Evolutionary conservation across 768 basidiomycete genomes (phyloP), one percentile per base, ranked within the genome.

Genomic region (Tricholoma sp.): DNA sequence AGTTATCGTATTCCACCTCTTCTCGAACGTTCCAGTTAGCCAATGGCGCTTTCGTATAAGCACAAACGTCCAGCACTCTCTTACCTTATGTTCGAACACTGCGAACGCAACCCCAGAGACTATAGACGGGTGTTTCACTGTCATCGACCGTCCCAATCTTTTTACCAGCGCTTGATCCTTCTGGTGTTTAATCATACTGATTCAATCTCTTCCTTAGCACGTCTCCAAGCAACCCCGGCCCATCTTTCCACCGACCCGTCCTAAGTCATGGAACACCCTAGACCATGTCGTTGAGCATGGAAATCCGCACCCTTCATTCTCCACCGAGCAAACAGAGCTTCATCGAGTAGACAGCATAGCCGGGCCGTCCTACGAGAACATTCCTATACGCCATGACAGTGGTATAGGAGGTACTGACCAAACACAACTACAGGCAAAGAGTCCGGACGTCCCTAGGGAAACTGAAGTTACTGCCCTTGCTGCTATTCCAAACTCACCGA

Each of bases 301-400:
- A 18, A 44, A 13, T 18, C 29, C 33, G 3, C 29, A 32, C 8
- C 52, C 41, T 18, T 53, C 41, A 2, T 44, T 44, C 15, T 53
- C 52, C n/a, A 42, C 52, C 6, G 44, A 17, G 29, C 41, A 20
- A 12, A 11, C 39, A 11, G 50, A 66, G 20, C 55, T 57, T 63
- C 45, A 53, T 60, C 15, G 63, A 60, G 41, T 54, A 37, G 71
- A 70, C 13, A 69, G 68, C 7, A 68, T 78, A 13, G 75, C 70
- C 11, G 76, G 79, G 1, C 76, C 73, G 2, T 73, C 77, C 2
- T 77, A 77, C 54, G 78, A 79, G 57, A 70, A 76, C 50, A 62
- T 74, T 17, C 45, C 60, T n/a, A 32, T 55, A 34, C 60, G 50
- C 31, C 24, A 53, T n/a, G 39, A 28, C 24, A 24, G 41, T n/a